phyloP scores from a whole-genome alignment of 2,329 filamentous ascomycete species.

The Claviceps spartinae region DNA sequence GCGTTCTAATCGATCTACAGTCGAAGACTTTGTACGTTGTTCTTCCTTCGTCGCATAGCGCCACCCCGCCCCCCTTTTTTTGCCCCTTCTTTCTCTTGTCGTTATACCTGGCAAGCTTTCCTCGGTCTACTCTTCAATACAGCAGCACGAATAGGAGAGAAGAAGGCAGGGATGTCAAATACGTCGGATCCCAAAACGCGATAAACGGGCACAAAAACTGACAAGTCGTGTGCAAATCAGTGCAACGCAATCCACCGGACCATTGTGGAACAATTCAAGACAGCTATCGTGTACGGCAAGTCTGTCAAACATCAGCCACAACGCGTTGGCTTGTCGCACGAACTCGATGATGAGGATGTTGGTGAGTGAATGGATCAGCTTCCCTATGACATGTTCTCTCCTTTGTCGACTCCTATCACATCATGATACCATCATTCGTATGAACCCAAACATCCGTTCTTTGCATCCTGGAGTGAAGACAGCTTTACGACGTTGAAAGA shows the following conservation, averaged over 20 bases:
- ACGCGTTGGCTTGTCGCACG: conserved; percentile 78
- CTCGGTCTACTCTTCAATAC: background rate
- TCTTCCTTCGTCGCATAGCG: background rate
- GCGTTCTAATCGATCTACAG: conserved; percentile 65
- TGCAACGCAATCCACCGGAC: conserved; percentile 96
- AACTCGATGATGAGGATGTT: conserved; percentile 93
- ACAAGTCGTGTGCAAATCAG: conserved; percentile 34
- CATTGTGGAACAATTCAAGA: conserved; percentile 91
- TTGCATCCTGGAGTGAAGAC: no score
- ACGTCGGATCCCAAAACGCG: background rate
- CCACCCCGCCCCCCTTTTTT: background rate
- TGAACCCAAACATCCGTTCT: background rate
- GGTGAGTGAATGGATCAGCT: conserved; percentile 40
- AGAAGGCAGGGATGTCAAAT: background rate
- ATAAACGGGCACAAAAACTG: background rate
- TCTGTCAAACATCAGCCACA: conserved; percentile 98
- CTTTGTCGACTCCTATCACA: background rate
- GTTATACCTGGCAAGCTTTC: background rate
- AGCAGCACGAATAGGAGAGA: background rate
- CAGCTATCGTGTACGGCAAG: conserved; percentile 90
- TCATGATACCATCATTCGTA: no score
- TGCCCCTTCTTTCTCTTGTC: background rate
- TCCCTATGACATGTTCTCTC: background rate
- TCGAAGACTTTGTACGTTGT: conserved; percentile 86
- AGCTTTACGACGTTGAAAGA: no score